phyloP scores from a whole-genome alignment of 176 grass and related monocot genomes.

The Metroxylon sagu region DNA sequence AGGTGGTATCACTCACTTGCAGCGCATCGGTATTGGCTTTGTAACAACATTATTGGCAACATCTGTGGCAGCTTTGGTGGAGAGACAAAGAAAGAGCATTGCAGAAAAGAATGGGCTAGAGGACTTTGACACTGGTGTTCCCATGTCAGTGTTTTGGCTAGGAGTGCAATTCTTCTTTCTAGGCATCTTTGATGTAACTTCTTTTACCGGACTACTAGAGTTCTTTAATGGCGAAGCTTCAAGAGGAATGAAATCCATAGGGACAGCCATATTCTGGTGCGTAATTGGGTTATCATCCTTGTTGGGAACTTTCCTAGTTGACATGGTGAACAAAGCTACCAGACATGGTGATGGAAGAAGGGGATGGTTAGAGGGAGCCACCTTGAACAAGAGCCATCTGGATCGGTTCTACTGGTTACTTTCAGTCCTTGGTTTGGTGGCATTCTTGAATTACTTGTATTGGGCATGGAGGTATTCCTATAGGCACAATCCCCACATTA shows the following conservation, averaged over 20 bases:
- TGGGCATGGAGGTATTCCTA: conserved; percentile 34
- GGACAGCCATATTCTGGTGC: no score
- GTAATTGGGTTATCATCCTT: no score
- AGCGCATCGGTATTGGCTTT: conserved; percentile 34
- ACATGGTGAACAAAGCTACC: neutral
- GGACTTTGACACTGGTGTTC: conserved; percentile 7
- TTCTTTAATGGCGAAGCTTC: conserved; percentile 22
- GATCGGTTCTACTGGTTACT: conserved; percentile 34
- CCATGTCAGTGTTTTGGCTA: conserved; percentile 35
- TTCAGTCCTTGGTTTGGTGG: conserved; percentile 22
- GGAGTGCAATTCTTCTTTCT: conserved; percentile 41
- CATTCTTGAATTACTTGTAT: conserved; percentile 31
- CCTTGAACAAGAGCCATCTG: conserved; percentile 30
- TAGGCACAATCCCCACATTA: neutral
- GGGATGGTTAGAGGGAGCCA: conserved; percentile 36
- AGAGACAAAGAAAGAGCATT: conserved; percentile 30
- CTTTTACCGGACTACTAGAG: conserved; percentile 16
- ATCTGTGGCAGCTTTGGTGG: conserved; percentile 34
- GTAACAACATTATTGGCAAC: conserved; percentile 32
- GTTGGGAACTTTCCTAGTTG: no score
- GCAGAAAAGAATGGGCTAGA: neutral
- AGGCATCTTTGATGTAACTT: conserved; percentile 35
- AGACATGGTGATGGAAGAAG: neutral
- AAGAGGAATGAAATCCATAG: no score
- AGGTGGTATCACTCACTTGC: conserved; percentile 27